A percentile compares a stretch with the other conserved stretches of the same genome.
phyloP scores from a whole-genome alignment of 371 early-diverging fungal species.

The Mortierella polycephala region DNA sequence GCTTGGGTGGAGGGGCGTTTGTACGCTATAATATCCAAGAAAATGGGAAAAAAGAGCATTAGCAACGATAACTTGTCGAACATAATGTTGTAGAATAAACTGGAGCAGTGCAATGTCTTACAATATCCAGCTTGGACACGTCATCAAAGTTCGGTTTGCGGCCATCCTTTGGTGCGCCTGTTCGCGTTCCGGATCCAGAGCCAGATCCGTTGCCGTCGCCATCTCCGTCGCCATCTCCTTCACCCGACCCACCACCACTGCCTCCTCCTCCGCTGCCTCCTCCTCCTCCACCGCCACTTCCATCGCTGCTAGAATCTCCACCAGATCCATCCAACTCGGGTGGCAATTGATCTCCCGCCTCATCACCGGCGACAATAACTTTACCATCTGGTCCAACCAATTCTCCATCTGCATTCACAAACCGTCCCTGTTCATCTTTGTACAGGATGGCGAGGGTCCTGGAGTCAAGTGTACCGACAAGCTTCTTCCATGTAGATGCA shows the following conservation, averaged over 20 bases:
- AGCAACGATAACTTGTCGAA: neutral
- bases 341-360: conserved; percentile 22
- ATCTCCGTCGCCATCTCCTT: conserved; percentile 49
- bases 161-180: conserved; percentile 63
- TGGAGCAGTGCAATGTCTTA: conserved; percentile 41
- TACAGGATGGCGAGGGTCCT: conserved; percentile 72
- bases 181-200: conserved; percentile 54
- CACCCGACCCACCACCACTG: conserved; percentile 54
- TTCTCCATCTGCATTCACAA: conserved; percentile 37
- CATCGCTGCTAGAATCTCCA: conserved; percentile 10
- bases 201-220: conserved; percentile 55
- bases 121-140: conserved; percentile 68
- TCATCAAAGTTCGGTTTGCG: conserved; percentile 77
- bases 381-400: conserved; percentile 44
- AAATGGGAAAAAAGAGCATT: neutral
- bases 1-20: conserved; percentile 54
- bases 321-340: conserved; percentile 29
- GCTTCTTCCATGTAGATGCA: conserved; percentile 77
- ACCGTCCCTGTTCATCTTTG: conserved; percentile 63
- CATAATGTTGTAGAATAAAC: neutral
- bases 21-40: conserved; percentile 35
- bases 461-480: conserved; percentile 77
- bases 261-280: conserved; percentile 57
- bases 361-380: conserved; percentile 20
- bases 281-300: conserved; percentile 50